phyloP scores from a whole-genome alignment of 257 asterid species.

The Solanum microdontum region DNA sequence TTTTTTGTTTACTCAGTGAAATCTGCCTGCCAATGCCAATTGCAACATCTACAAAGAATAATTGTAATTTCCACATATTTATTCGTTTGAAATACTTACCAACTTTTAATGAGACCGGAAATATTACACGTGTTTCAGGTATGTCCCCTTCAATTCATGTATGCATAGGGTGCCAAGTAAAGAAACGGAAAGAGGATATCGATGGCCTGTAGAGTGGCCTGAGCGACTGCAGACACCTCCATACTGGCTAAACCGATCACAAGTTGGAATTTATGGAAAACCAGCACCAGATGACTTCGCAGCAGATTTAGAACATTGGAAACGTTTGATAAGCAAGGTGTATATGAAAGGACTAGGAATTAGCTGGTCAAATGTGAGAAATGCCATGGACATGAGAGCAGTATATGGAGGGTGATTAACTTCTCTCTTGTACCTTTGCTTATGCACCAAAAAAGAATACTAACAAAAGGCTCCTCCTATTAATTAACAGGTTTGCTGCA shows the following conservation, averaged over 20 bases:
- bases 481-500: slow-evolving; percentile 64
- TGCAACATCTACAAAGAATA: background rate
- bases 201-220: slow-evolving; percentile 96
- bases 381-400: slow-evolving; percentile 90
- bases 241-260: slow-evolving; percentile 64
- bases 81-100: background rate
- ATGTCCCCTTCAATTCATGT: slow-evolving; percentile 71
- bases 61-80: background rate
- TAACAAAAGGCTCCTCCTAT: background rate
- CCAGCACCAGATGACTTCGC: slow-evolving; percentile 71
- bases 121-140: slow-evolving; percentile 37
- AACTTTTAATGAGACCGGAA: background rate
- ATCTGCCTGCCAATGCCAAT: background rate
- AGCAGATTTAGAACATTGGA: slow-evolving; percentile 67
- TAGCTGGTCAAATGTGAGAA: slow-evolving; percentile 64
- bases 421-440: background rate
- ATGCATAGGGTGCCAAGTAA: slow-evolving; percentile 50
- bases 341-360: slow-evolving; percentile 64
- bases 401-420: slow-evolving; percentile 72
- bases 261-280: slow-evolving; percentile 68
- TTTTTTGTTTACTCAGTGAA: background rate
- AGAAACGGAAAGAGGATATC: slow-evolving; percentile 61
- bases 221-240: slow-evolving; percentile 50
- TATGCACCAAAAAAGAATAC: background rate
- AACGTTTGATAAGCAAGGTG: slow-evolving; percentile 36